Percentiles rank a stretch among this genome's conserved stretches.
These are phyloP conservation scores for Puya raimondii DNA, from an alignment of 176 grass and related monocot species.

Conservation along the genomic window DNA sequence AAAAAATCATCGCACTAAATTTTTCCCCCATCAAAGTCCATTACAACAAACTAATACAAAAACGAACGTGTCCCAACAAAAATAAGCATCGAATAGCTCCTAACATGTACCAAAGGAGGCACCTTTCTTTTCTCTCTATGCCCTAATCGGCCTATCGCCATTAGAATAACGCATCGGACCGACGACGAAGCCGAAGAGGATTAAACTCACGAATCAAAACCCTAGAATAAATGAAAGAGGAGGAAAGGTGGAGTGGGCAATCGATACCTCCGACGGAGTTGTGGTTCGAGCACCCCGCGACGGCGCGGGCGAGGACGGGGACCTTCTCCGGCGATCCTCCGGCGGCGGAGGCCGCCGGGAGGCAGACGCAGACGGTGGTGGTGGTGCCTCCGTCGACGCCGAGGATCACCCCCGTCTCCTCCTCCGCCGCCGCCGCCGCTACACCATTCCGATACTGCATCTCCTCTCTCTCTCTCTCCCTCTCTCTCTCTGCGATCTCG, in stretches of 20 bases:
- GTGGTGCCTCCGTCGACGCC: slow-evolving; percentile 91
- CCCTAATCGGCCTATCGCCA: background rate
- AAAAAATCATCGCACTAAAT: too few species aligned
- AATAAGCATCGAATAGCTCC: background rate
- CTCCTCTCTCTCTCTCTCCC: slow-evolving; percentile 1
- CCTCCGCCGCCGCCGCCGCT: slow-evolving; percentile 9
- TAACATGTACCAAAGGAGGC: background rate
- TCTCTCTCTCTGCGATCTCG: background rate
- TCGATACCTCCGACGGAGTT: slow-evolving; percentile 85
- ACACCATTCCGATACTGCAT: background rate
- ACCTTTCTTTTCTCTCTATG: background rate
- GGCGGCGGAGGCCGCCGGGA: slow-evolving; percentile 38
- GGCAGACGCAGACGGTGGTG: slow-evolving; percentile 95
- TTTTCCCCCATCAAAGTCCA: too few species aligned
- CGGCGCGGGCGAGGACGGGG: slow-evolving; percentile 62
- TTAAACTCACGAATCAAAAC: background rate
- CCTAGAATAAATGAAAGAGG: background rate
- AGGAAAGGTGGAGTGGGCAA: background rate
- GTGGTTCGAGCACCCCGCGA: slow-evolving; percentile 84
- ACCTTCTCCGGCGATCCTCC: slow-evolving; percentile 25
- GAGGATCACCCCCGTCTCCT: slow-evolving; percentile 55
- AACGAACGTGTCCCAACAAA: too few species aligned
- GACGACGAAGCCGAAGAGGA: too few species aligned
- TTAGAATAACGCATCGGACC: too few species aligned
- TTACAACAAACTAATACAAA: too few species aligned